Conservation (phyloP, 2,329 filamentous ascomycete species). For the Juglanconis sp. region DNA sequence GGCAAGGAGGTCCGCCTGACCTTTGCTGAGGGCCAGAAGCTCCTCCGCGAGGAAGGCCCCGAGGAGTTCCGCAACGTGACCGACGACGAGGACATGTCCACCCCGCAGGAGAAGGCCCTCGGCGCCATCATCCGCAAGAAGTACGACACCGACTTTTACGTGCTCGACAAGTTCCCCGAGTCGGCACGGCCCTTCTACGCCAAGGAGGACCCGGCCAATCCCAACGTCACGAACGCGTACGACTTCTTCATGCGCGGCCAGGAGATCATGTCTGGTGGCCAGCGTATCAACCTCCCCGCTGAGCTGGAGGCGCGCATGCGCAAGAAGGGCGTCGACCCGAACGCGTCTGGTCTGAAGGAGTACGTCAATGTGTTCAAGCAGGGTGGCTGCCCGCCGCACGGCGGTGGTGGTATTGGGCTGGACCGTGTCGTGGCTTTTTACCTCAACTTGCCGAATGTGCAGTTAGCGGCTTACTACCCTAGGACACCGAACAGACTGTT, state of each 20-base stretch:
- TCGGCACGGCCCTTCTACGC: slow-evolving; percentile 88
- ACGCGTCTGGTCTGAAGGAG: slow-evolving; percentile 73
- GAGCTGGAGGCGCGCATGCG: slow-evolving; percentile 76
- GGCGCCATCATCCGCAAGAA: slow-evolving; percentile 83
- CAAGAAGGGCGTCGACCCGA: slow-evolving; percentile 76
- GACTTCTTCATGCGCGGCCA: slow-evolving; percentile 93
- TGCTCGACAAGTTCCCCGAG: slow-evolving; percentile 94
- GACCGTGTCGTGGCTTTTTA: slow-evolving; percentile 78
- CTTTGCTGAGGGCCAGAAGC: slow-evolving; percentile 74
- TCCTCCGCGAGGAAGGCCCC: slow-evolving; percentile 71
- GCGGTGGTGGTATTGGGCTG: slow-evolving; percentile 83
- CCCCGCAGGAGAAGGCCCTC: slow-evolving; percentile 82
- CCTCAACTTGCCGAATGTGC: slow-evolving; percentile 56
- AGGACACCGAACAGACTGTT: slow-evolving; percentile 58
- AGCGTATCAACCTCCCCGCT: slow-evolving; percentile 80
- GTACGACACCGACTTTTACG: slow-evolving; percentile 93
- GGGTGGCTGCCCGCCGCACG: slow-evolving; percentile 85
- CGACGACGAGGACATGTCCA: slow-evolving; percentile 77
- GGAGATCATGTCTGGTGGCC: slow-evolving; percentile 87
- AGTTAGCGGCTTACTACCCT: slow-evolving; percentile 56
- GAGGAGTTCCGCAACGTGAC: slow-evolving; percentile 63
- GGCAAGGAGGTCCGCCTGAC: slow-evolving; percentile 75
- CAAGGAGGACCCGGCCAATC: slow-evolving; percentile 68
- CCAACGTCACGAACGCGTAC: slow-evolving; percentile 63
- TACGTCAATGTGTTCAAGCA: slow-evolving; percentile 79